Evolutionary conservation across 2,329 filamentous ascomycete genomes (phyloP), one percentile per base, ranked within the genome.

Genomic region (Cladosporium sp.): DNA sequence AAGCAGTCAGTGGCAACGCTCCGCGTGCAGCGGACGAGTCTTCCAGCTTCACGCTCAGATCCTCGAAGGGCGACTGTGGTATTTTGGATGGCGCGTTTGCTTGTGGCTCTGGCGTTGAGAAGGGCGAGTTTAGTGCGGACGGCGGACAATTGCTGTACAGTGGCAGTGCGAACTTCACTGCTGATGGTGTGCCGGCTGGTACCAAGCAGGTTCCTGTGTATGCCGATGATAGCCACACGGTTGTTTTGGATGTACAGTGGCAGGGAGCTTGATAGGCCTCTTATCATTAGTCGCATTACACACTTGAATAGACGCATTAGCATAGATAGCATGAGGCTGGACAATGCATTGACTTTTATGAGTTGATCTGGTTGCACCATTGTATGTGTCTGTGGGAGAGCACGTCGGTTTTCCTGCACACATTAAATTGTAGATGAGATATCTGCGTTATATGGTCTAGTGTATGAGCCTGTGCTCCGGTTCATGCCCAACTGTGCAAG

Each of bases 51-150:
- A 88, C 85, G 0, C 76, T 89, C 14, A 80, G 77, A 57, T 86
- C 85, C 14, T 85, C 83, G 56, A 88, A 87, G 72, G 87, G 87
- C 7, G 76, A 74, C 16, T 91, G 89, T 69, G 84, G 82, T 1
- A 80, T 90, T 55, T 78, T 82, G 5, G 76, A 79, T 3, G 83
- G 82, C n/a, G 78, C 78, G 6, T 80, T 90, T 50, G 82, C 78
- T 16, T 91, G 88, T 73, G 85, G 80, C 4, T 79, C 80, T 2
- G 76, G 79, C n/a, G 80, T 84, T 5, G 59, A 50, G 50, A 75
- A 76, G 3, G 81, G 80, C 0, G 75, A 78, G 0, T 84, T 84
- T 67, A 78, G 75, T 2, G 74, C 69, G 52, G 69, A 72, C 4
- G 73, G 76, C 5, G 75, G 73, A 2, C 73, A 73, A 10, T 62